phyloP scores from a whole-genome alignment of 1,284 basidiomycete genomes.

The Gomphus bonarii region DNA sequence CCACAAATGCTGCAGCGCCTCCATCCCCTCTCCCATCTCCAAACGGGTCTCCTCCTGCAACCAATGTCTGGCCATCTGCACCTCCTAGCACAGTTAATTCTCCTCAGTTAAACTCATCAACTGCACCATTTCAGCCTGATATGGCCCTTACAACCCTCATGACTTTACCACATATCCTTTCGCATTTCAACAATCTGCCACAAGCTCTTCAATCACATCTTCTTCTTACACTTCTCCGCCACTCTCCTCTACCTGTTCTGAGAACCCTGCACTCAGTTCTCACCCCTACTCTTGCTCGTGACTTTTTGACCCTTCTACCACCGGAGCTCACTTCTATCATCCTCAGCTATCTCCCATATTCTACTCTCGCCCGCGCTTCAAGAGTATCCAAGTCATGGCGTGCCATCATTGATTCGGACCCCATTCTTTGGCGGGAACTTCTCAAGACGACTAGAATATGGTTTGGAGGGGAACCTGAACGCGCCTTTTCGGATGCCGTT shows the following conservation, averaged over 20 bases:
- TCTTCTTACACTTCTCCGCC: slow-evolving; percentile 72
- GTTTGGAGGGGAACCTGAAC: slow-evolving; percentile 74
- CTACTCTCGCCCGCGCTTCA: slow-evolving; percentile 68
- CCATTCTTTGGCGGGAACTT: slow-evolving; percentile 75
- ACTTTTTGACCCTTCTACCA: slow-evolving; percentile 78
- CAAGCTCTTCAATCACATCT: slow-evolving; percentile 74
- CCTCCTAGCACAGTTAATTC: slow-evolving; percentile 66
- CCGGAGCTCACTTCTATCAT: slow-evolving; percentile 77
- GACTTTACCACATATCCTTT: slow-evolving; percentile 65
- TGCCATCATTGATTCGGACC: slow-evolving; percentile 74
- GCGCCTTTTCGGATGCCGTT: slow-evolving; percentile 56
- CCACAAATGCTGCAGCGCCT: slow-evolving; percentile 44
- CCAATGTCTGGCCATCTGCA: slow-evolving; percentile 64
- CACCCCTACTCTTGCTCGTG: slow-evolving; percentile 75
- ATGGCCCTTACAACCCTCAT: slow-evolving; percentile 66
- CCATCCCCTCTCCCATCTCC: slow-evolving; percentile 76
- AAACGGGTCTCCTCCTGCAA: slow-evolving; percentile 67
- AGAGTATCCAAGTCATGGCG: slow-evolving; percentile 77
- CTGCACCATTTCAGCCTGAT: slow-evolving; percentile 66
- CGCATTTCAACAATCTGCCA: slow-evolving; percentile 65
- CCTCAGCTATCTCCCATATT: slow-evolving; percentile 66
- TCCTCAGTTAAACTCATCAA: slow-evolving; percentile 31
- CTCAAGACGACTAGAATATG: slow-evolving; percentile 71
- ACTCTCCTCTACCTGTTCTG: slow-evolving; percentile 75
- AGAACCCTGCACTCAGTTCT: slow-evolving; percentile 76